Base-by-base conservation (phyloP, 1,284 basidiomycete genomes). In the Xerocomus amazonicus region DNA sequence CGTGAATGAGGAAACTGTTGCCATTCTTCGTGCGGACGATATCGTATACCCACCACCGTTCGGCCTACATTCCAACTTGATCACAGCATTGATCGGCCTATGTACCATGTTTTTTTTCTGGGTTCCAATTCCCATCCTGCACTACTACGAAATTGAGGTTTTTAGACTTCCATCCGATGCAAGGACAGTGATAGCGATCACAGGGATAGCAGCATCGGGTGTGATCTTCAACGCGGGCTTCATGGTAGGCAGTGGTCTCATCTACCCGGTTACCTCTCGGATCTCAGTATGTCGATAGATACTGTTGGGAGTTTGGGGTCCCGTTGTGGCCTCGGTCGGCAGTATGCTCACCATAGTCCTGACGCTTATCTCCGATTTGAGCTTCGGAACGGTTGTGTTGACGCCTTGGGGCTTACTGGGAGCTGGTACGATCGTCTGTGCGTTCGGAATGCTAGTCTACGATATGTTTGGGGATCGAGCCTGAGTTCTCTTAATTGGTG, bases 331-430 rank as follows among this genome's bases (percentile, higher is more conserved):
- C n/a, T 89, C 87, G 8, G 89, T 92, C 36, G 90, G 89, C 39
- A 88, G 78, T 65, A 75, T 94, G 16, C 74, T 92, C 43, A 92
- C 91, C 7, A 92, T 92, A 57, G 85, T 92, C 27, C 76, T 93
- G 40, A 85, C 90, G 26, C 79, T 89, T 50, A 59, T 87, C 17
- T 83, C 83, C 26, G 90, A 93, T 65, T 71, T 84, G 27, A 57
- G 82, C 19, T 81, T 90, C 50, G 81, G 84, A 14, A 73, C 76
- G 39, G 73, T 80, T 39, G 73, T 75, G 4, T 60, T 89, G 50
- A 88, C 82, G 0, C 39, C 79, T 9, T 84, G 83, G 74, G 82
- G 81, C 53, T 56, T 90, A 16, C 37, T 81, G 10, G 90, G 90
- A 9, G 83, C 83, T 48, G 75, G 76, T 19, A 74, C 81, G 52